Conservation (phyloP, 352 stramenopile species). For the Globisporangium cederbergense region DNA sequence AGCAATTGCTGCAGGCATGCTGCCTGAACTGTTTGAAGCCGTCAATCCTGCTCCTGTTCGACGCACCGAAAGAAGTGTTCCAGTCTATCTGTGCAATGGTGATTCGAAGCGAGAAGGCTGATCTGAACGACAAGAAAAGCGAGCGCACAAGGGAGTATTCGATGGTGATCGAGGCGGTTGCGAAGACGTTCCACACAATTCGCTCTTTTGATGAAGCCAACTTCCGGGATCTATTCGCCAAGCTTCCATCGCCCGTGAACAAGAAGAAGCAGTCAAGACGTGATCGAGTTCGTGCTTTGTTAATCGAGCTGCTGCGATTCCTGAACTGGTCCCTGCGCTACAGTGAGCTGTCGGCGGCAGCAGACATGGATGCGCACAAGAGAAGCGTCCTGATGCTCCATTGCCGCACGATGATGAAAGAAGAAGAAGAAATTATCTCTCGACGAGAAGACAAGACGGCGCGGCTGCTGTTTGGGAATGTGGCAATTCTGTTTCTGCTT, state of each 20-base stretch:
- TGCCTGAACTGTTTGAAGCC: conserved; percentile 43
- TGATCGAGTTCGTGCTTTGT: conserved; percentile 38
- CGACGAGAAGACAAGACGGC: conserved; percentile 43
- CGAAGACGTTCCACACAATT: conserved; percentile 32
- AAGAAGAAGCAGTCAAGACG: conserved; percentile 50
- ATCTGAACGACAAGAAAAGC: background rate
- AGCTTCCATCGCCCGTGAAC: conserved; percentile 23
- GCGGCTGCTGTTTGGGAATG: conserved; percentile 44
- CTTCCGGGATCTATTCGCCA: conserved; percentile 29
- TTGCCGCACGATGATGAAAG: conserved; percentile 61
- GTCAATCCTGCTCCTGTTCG: conserved; percentile 52
- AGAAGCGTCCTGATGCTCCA: conserved; percentile 34
- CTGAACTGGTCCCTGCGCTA: conserved; percentile 27
- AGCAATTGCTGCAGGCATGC: conserved; percentile 30
- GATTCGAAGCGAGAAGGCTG: background rate
- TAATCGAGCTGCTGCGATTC: conserved; percentile 40
- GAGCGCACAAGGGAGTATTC: background rate
- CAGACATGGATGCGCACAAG: conserved; percentile 22
- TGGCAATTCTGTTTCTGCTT: conserved; percentile 48
- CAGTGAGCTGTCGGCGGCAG: background rate
- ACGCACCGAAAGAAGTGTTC: conserved; percentile 46
- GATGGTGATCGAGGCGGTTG: conserved; percentile 31
- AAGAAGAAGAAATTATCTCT: conserved; percentile 52
- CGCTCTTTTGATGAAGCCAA: conserved; percentile 31
- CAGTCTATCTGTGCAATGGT: conserved; percentile 23